A percentile compares a stretch with the other conserved stretches of the same genome.
phyloP scores from a whole-genome alignment of 2,329 filamentous ascomycete species.

The Ceratocystis smalleyi region DNA sequence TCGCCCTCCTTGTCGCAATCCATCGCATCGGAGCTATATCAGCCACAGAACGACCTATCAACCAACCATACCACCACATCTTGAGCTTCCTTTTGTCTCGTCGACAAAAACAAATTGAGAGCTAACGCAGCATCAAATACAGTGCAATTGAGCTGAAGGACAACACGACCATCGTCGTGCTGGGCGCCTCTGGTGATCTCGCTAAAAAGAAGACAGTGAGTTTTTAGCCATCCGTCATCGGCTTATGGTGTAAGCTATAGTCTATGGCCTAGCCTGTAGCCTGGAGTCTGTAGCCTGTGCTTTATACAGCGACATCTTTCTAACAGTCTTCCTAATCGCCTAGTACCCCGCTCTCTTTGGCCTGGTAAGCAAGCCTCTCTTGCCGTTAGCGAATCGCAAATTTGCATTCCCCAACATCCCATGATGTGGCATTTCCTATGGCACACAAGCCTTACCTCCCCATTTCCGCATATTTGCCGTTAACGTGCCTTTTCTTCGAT shows the following conservation, averaged over 20 bases:
- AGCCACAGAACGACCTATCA: slow-evolving; percentile 5
- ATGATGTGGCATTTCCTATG: neutral
- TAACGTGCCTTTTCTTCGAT: slow-evolving; percentile 1
- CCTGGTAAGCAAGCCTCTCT: slow-evolving; percentile 50
- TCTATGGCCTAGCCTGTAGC: neutral
- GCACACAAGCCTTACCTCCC: slow-evolving; percentile 13
- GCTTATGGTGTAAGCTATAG: neutral
- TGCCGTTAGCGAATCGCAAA: neutral
- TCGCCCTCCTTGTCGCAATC: slow-evolving; percentile 12
- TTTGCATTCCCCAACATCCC: neutral
- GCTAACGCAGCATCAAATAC: slow-evolving; percentile 15
- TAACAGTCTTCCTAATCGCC: slow-evolving; percentile 5
- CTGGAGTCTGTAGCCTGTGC: neutral
- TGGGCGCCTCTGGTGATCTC: slow-evolving; percentile 91
- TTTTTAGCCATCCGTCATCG: slow-evolving; percentile 16
- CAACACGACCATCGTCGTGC: slow-evolving; percentile 90
- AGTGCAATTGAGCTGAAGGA: slow-evolving; percentile 93
- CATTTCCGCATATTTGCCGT: neutral
- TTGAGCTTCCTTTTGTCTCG: neutral
- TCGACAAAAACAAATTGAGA: neutral
- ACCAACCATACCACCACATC: neutral
- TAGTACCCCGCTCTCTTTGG: slow-evolving; percentile 96
- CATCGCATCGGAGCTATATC: slow-evolving; percentile 11
- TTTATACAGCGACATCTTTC: neutral
- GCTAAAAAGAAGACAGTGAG: slow-evolving; percentile 99